Evolutionary conservation across 257 asterid species (phyloP).

Genomic region (Apocynum venetum): DNA sequence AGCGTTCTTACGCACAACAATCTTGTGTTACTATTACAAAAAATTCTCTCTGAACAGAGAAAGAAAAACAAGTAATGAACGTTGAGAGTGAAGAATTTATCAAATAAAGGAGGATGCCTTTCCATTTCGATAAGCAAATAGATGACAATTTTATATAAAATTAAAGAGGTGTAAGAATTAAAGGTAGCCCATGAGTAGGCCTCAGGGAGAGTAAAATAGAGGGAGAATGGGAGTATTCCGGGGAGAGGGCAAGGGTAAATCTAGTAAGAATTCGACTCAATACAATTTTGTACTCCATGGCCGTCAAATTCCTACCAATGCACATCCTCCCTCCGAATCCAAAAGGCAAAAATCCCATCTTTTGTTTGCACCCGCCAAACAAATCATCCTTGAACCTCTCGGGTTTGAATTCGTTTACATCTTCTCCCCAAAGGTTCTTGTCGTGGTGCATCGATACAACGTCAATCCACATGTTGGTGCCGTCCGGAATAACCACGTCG

Average conservation of each 20-base stretch:
- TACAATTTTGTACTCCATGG: conserved; percentile 75
- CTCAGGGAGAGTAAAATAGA: conserved; percentile 73
- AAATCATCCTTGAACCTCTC: conserved; percentile 50
- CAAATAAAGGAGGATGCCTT: no score
- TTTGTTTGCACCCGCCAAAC: conserved; percentile 73
- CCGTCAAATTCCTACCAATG: conserved; percentile 59
- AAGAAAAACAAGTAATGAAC: background rate
- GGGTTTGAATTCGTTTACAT: conserved; percentile 69
- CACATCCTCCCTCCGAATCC: conserved; percentile 97
- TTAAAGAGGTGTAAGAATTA: conserved; percentile 45
- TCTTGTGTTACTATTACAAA: no score
- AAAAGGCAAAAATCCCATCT: conserved; percentile 83
- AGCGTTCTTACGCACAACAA: no score
- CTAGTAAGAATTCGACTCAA: conserved; percentile 48
- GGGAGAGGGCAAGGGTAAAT: conserved; percentile 66
- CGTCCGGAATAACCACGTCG: conserved; percentile 44
- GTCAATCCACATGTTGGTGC: conserved; percentile 90
- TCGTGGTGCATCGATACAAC: conserved; percentile 86
- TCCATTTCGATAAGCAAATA: no score
- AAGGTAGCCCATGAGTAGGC: conserved; percentile 70
- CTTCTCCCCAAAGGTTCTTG: conserved; percentile 59
- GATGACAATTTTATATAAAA: background rate
- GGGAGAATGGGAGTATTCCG: conserved; percentile 60
- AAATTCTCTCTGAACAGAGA: no score
- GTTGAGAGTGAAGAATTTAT: background rate